A percentile compares a stretch with the other conserved stretches of the same genome.
Evolutionary conservation across 208 protist species (phyloP).

Genomic region (Leishmania amazonensis): DNA sequence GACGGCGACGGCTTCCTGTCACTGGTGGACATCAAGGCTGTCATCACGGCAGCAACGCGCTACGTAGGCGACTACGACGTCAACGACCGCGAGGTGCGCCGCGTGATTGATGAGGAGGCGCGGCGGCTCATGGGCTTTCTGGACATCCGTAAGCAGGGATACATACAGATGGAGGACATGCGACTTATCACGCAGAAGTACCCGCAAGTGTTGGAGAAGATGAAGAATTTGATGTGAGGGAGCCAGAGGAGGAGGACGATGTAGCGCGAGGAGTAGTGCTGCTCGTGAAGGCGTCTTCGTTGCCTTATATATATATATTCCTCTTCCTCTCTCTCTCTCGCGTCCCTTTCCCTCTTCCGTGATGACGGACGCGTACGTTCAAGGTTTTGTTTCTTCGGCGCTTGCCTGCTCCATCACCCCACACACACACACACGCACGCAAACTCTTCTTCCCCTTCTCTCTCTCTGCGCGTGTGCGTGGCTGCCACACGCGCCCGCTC

Average conservation of each 20-base stretch:
- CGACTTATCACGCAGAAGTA: slow-evolving; percentile 81
- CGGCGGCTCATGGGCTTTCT: slow-evolving; percentile 82
- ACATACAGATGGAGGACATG: slow-evolving; percentile 76
- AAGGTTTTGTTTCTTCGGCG: background rate
- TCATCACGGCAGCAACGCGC: slow-evolving; percentile 88
- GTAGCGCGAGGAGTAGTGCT: background rate
- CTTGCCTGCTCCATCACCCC: background rate
- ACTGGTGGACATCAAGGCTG: slow-evolving; percentile 76
- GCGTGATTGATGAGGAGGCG: slow-evolving; percentile 82
- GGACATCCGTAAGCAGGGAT: slow-evolving; percentile 79
- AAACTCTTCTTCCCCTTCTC: background rate
- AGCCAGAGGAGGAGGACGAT: background rate
- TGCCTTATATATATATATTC: background rate
- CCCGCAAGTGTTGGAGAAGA: slow-evolving; percentile 89
- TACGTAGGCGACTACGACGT: slow-evolving; percentile 91
- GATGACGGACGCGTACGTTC: background rate
- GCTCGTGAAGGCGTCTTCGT: background rate
- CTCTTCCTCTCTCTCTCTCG: background rate
- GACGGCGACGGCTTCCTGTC: slow-evolving; percentile 91
- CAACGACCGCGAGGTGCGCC: slow-evolving; percentile 69
- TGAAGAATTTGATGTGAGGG: slow-evolving; percentile 80
- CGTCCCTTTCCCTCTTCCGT: background rate
- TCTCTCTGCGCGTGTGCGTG: background rate
- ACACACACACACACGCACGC: background rate
- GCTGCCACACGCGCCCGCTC: background rate